A percentile compares a stretch with the other conserved stretches of the same genome.
Evolutionary conservation across 2,329 filamentous ascomycete species (phyloP).

Genomic region (Phyllosticta capitalensis): DNA sequence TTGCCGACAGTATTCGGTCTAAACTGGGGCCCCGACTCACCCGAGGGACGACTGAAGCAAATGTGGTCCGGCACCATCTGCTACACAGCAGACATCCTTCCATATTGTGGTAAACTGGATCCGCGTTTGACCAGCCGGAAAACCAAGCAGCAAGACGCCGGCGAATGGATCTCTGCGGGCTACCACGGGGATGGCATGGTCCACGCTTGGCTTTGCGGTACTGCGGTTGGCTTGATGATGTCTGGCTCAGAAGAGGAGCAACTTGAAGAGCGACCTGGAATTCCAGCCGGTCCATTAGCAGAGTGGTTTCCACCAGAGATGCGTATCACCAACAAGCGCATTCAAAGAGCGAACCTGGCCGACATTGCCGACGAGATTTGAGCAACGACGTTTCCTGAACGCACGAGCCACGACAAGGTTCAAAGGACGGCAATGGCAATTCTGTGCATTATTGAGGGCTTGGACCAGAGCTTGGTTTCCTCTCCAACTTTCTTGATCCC

Average conservation of each 20-base stretch:
- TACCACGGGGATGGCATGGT: slow-evolving; percentile 18
- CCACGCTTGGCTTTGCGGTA: slow-evolving; percentile 6
- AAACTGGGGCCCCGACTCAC: slow-evolving; percentile 3
- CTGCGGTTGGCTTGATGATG: slow-evolving; percentile 3
- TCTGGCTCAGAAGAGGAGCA: not conserved
- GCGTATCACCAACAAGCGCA: slow-evolving; percentile 2
- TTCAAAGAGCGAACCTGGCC: not conserved
- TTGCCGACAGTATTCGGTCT: slow-evolving; percentile 11
- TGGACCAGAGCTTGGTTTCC: too few relatives aligned
- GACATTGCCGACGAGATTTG: slow-evolving; percentile 1
- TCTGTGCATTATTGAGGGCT: too few relatives aligned
- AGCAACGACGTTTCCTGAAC: not conserved
- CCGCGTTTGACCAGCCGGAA: slow-evolving; percentile 1
- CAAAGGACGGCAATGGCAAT: not conserved
- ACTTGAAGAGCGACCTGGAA: not conserved
- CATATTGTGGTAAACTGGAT: slow-evolving; percentile 1
- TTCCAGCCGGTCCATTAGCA: not conserved
- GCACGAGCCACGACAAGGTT: not conserved
- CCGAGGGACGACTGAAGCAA: not conserved
- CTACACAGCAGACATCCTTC: slow-evolving; percentile 2
- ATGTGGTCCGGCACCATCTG: slow-evolving; percentile 20
- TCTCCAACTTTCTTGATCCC: too few relatives aligned
- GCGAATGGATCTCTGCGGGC: slow-evolving; percentile 15
- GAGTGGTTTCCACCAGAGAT: slow-evolving; percentile 3
- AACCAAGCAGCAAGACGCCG: slow-evolving; percentile 15